Evolutionary conservation across 306 rosid genomes (phyloP).

Genomic region (Fagus crenata): DNA sequence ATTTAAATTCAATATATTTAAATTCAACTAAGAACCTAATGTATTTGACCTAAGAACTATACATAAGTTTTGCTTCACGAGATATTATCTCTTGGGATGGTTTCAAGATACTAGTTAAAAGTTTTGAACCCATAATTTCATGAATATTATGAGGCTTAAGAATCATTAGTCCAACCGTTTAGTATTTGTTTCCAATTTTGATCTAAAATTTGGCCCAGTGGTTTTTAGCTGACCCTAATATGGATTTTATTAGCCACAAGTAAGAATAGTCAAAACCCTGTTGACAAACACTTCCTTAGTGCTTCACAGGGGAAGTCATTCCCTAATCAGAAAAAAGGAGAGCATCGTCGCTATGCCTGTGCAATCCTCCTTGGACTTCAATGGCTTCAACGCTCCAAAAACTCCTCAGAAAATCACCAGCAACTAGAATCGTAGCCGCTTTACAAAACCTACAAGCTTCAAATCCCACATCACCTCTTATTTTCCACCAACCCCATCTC

Average conservation of each 20-base stretch:
- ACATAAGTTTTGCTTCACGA: too few species aligned
- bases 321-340: not conserved
- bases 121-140: too few species aligned
- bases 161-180: too few species aligned
- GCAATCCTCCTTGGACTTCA: slow-evolving; percentile 20
- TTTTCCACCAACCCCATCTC: slow-evolving; percentile 20
- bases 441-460: slow-evolving; percentile 19
- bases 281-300: not conserved
- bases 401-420: slow-evolving; percentile 43
- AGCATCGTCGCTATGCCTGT: not conserved
- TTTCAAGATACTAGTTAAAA: too few species aligned
- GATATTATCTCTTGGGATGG: too few species aligned
- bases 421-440: slow-evolving; percentile 38
- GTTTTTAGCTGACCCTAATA: too few species aligned
- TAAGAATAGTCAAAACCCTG: not conserved
- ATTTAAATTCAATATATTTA: too few species aligned
- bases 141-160: too few species aligned
- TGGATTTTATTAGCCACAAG: not conserved
- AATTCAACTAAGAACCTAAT: too few species aligned
- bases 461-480: slow-evolving; percentile 23
- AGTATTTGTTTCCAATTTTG: too few species aligned
- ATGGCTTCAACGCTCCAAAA: slow-evolving; percentile 70
- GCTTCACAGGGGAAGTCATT: not conserved
- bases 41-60: too few species aligned
- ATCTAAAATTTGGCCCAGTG: too few species aligned